Percentiles rank a stretch among this genome's conserved stretches.
Evolutionary conservation across 257 asterid genomes (phyloP).

Genomic region (Perilla frutescens): DNA sequence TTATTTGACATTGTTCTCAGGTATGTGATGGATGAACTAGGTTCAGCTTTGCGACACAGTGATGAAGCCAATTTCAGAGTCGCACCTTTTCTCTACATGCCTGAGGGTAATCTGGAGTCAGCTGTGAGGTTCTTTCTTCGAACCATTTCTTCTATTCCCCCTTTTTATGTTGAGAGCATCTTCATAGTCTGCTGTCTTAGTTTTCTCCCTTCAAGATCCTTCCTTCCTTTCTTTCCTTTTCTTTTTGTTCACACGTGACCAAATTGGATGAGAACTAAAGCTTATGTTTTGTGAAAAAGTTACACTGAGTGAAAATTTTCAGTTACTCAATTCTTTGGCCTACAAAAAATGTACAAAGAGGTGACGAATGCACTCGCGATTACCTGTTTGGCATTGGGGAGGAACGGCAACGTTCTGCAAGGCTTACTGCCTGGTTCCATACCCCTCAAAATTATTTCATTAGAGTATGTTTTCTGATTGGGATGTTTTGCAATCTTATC

Average conservation of each 20-base stretch:
- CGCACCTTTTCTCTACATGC: constrained; percentile 97
- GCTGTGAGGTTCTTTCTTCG: constrained; percentile 75
- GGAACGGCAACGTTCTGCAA: constrained; percentile 90
- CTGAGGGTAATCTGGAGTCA: constrained; percentile 87
- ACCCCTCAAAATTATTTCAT: constrained; percentile 86
- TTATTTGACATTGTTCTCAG: constrained; percentile 47
- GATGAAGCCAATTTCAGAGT: constrained; percentile 89
- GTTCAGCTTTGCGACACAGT: constrained; percentile 95
- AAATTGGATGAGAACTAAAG: background rate
- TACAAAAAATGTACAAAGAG: constrained; percentile 54
- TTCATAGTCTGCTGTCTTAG: constrained; percentile 14
- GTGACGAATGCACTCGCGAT: constrained; percentile 92
- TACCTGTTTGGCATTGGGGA: constrained; percentile 89
- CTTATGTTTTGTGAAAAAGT: constrained; percentile 27
- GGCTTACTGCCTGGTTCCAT: constrained; percentile 98
- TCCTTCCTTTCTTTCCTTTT: background rate
- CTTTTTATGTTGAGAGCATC: constrained; percentile 18
- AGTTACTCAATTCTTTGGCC: constrained; percentile 97
- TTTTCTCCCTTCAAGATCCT: constrained; percentile 1
- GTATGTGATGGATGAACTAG: constrained; percentile 99
- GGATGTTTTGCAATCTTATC: constrained; percentile 20
- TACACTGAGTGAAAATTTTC: constrained; percentile 39
- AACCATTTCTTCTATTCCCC: constrained; percentile 35
- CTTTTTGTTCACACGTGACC: constrained; percentile 18
- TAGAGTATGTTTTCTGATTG: constrained; percentile 52